phyloP scores from a whole-genome alignment of 805 yeast genomes.

The Candida verbasci region DNA sequence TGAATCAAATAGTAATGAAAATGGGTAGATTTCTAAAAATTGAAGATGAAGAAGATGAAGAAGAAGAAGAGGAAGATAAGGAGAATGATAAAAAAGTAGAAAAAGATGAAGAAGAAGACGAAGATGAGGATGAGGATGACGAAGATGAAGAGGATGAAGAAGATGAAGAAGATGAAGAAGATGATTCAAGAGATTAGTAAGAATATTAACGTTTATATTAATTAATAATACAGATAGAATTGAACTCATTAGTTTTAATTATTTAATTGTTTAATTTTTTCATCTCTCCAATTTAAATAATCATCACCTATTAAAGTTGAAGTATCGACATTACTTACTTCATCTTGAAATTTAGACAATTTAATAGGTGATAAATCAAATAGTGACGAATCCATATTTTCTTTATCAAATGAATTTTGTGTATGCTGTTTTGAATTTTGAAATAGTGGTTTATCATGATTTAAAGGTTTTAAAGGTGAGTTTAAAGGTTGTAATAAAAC shows the following conservation, averaged over 20 bases:
- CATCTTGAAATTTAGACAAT: slow-evolving; percentile 1
- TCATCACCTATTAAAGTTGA: slow-evolving; percentile 39
- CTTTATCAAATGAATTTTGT: slow-evolving; percentile 11
- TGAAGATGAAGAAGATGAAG: slow-evolving; percentile 48
- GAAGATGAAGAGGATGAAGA: slow-evolving; percentile 16
- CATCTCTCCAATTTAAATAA: slow-evolving; percentile 37
- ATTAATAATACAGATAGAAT: slow-evolving; percentile 7
- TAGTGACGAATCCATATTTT: slow-evolving; percentile 8
- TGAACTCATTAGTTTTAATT: slow-evolving; percentile 5
- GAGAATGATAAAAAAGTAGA: slow-evolving; percentile 39
- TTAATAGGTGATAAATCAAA: slow-evolving; percentile 13
- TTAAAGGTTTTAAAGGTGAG: slow-evolving; percentile 7
- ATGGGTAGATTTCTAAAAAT: slow-evolving; percentile 52
- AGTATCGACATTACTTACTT: slow-evolving; percentile 24
- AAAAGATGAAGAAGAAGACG: slow-evolving; percentile 45
- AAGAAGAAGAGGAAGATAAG: slow-evolving; percentile 37
- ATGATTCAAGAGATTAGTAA: slow-evolving; percentile 7
- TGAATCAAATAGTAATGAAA: slow-evolving; percentile 73
- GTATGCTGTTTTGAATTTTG: not conserved
- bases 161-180: slow-evolving; percentile 10
- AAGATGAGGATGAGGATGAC: slow-evolving; percentile 28
- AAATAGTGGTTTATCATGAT: not conserved
- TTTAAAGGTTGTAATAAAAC: slow-evolving; percentile 4
- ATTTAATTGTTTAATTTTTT: slow-evolving; percentile 25
- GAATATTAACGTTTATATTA: slow-evolving; percentile 4